phyloP scores from a whole-genome alignment of 2,329 filamentous ascomycete species.

The Escovopsis weberi region DNA sequence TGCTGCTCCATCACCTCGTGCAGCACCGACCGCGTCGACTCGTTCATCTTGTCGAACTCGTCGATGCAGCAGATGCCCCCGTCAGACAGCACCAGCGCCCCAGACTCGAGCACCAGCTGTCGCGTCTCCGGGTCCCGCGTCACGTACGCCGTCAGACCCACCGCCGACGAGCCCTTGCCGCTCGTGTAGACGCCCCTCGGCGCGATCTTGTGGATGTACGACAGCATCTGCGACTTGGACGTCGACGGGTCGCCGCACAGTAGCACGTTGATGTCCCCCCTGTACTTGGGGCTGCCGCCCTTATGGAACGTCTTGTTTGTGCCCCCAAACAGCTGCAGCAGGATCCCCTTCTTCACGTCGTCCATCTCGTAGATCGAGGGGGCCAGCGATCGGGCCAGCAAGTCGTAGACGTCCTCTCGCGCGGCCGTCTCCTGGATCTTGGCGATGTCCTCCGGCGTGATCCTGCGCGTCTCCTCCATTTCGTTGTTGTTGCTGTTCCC shows the following conservation, averaged over 20 bases:
- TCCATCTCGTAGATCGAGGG: constrained; percentile 97
- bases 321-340: constrained; percentile 90
- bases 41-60: constrained; percentile 79
- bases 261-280: constrained; percentile 93
- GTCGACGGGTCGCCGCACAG: constrained; percentile 96
- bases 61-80: constrained; percentile 76
- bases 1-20: constrained; percentile 86
- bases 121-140: constrained; percentile 69
- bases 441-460: constrained; percentile 73
- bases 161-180: constrained; percentile 66
- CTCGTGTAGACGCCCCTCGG: constrained; percentile 75
- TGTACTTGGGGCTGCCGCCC: constrained; percentile 86
- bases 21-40: constrained; percentile 62
- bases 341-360: constrained; percentile 95
- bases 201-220: constrained; percentile 95
- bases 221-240: constrained; percentile 83
- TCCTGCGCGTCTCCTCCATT: constrained; percentile 70
- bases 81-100: constrained; percentile 64
- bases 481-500: constrained; percentile 44
- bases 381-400: constrained; percentile 78
- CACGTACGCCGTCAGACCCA: constrained; percentile 69
- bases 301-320: constrained; percentile 98
- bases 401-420: constrained; percentile 80
- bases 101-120: constrained; percentile 67
- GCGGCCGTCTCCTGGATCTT: constrained; percentile 72